Base-by-base conservation (phyloP, 2,329 filamentous ascomycete species). In the Chalaropsis thielavioides region DNA sequence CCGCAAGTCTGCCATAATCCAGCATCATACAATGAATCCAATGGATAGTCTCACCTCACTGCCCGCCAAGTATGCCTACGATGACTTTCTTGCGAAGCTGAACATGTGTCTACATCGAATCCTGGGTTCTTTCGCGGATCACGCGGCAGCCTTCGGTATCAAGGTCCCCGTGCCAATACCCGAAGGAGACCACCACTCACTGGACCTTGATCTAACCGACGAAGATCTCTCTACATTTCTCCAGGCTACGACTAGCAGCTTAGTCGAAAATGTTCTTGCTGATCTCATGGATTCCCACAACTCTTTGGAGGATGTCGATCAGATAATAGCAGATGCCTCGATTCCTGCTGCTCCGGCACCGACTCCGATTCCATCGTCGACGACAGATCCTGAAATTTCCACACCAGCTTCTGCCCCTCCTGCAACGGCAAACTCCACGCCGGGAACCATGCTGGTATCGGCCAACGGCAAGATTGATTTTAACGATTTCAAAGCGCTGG, bases 201-300 rank as follows among this genome's bases (percentile, higher is more conserved):
- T 66, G 38, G 64, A 66, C n/a, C n/a, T 66, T 3, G 64, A 62
- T 24, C 24, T 66, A 11, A 63, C 76, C 3, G 75, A 78, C 64
- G 67, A 76, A 58, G 75, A 77, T 41, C 69, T 77, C 4, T 76
- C 75, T 15, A 76, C 76, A 0, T 75, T 78, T 65, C 75, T 78
- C 61, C 75, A 78, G 64, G 76, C 74, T 69, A 75, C 75, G 0
- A 74, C 76, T 5, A 76, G 74, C 0, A 74, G 74, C 13, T 71
- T 78, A 1, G 75, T 77, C 11, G 73, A 77, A 49, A 72, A 76
- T 66, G 75, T 74, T 27, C 69, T 78, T 56, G 75, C 76, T 41
- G 74, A 73, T 24, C 41, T 67, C 1, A 65, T 69, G 40, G 69
- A 69, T 31, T 66, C 63, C 7, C 54, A 56, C 64, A 68, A 41